Evolutionary conservation across 169 alveolate species (phyloP).

Genomic region (Fabrea salina): DNA sequence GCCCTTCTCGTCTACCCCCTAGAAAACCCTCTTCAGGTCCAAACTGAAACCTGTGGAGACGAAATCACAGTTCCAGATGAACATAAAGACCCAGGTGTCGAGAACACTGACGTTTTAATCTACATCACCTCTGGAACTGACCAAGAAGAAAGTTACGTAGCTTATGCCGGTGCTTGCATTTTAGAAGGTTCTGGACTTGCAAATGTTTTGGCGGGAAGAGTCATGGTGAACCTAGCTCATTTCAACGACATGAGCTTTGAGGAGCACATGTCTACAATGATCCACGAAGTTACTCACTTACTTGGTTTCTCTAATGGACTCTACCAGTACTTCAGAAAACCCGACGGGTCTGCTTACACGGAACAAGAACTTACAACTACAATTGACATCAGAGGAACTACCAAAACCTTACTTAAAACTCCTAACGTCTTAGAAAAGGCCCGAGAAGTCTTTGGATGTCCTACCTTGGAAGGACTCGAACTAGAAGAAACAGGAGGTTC

Average conservation of each 20-base stretch:
- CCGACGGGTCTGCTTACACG: not conserved
- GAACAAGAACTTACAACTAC: not conserved
- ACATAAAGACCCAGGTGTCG: too few relatives aligned
- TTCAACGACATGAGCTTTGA: not conserved
- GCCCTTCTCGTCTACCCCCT: not conserved
- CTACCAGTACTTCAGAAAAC: not conserved
- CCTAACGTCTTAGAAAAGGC: conserved; percentile 40
- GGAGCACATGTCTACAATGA: not conserved
- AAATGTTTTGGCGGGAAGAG: not conserved
- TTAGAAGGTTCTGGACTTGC: not conserved
- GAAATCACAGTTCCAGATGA: too few relatives aligned
- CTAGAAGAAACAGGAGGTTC: conserved; percentile 53
- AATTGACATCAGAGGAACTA: not conserved
- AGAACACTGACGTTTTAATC: not conserved
- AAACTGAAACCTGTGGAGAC: too few relatives aligned
- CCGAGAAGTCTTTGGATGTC: conserved; percentile 45
- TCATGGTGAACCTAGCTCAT: not conserved
- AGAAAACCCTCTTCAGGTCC: too few relatives aligned
- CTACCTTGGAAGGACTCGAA: conserved; percentile 39
- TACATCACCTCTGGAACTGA: not conserved
- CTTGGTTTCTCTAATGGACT: conserved; percentile 1
- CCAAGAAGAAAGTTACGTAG: not conserved
- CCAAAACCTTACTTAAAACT: conserved; percentile 16
- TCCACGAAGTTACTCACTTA: conserved; percentile 11
- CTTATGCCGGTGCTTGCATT: not conserved